A percentile compares a stretch with the other conserved stretches of the same genome.
Evolutionary conservation across 192 early-diverging fungal genomes (phyloP).

Genomic region (Coemansia sp.): DNA sequence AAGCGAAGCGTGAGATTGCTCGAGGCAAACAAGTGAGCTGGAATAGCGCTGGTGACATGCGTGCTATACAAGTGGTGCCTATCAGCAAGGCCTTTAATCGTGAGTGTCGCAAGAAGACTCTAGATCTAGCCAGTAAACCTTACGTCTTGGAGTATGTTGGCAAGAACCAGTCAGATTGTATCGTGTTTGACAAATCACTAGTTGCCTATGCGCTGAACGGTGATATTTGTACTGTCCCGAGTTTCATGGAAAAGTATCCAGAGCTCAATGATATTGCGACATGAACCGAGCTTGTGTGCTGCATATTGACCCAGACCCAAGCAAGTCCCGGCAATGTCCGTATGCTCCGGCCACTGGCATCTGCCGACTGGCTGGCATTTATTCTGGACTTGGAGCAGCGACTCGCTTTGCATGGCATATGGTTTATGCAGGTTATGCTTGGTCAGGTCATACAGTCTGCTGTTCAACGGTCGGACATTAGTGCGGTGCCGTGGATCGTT

Average conservation of each 20-base stretch:
- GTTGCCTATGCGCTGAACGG: conserved; percentile 18
- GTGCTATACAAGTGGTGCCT: no score
- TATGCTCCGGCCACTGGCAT: conserved; percentile 13
- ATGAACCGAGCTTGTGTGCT: conserved; percentile 38
- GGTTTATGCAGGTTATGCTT: neutral
- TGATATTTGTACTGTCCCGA: conserved; percentile 25
- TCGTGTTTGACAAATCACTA: conserved; percentile 22
- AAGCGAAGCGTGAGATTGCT: no score
- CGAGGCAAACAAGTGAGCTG: no score
- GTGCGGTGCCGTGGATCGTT: neutral
- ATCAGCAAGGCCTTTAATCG: conserved; percentile 20
- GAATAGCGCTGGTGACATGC: no score
- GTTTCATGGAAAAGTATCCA: conserved; percentile 25
- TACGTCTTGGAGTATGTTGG: neutral
- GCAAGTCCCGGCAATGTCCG: neutral
- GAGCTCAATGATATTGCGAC: conserved; percentile 20
- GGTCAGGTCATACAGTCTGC: neutral
- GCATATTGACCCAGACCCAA: conserved; percentile 21
- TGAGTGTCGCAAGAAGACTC: conserved; percentile 7
- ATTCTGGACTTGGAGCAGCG: neutral
- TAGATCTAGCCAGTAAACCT: conserved; percentile 5
- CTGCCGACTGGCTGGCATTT: neutral
- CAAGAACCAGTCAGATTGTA: neutral
- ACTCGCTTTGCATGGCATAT: neutral
- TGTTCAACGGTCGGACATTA: neutral